Evolutionary conservation across 805 yeast species (phyloP).

Genomic region (Saitoella complicata): DNA sequence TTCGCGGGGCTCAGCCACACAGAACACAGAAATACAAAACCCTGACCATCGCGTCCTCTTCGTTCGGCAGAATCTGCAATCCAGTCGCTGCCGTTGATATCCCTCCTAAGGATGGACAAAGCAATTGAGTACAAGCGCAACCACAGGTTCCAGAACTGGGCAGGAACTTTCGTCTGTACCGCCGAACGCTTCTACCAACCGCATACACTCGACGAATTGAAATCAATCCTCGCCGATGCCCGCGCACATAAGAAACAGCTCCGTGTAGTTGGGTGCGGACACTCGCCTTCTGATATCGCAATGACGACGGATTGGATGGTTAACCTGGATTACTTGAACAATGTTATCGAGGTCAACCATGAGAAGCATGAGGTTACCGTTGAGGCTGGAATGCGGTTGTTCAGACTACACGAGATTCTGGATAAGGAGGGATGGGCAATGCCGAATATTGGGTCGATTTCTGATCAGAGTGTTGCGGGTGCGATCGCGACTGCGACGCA

Average conservation of each 20-base stretch:
- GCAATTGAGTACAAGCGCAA: not conserved
- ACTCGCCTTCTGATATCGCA: slow-evolving; percentile 83
- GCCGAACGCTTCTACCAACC: slow-evolving; percentile 80
- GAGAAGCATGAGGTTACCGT: slow-evolving; percentile 74
- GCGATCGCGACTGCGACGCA: slow-evolving; percentile 93
- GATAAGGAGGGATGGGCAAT: slow-evolving; percentile 54
- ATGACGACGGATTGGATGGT: slow-evolving; percentile 80
- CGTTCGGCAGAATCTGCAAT: too few relatives aligned
- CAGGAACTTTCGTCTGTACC: slow-evolving; percentile 63
- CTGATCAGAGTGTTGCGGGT: slow-evolving; percentile 92
- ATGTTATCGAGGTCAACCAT: slow-evolving; percentile 33
- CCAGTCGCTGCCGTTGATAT: too few relatives aligned
- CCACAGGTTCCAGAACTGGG: slow-evolving; percentile 19
- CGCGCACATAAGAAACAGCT: slow-evolving; percentile 31
- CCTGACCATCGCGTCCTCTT: too few relatives aligned
- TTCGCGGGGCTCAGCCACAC: too few relatives aligned
- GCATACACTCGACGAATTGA: slow-evolving; percentile 45
- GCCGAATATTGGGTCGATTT: slow-evolving; percentile 84
- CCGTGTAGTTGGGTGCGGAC: slow-evolving; percentile 76
- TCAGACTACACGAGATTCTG: slow-evolving; percentile 52
- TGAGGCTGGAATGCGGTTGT: slow-evolving; percentile 81
- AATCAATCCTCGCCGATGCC: slow-evolving; percentile 51
- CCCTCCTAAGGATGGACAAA: too few relatives aligned
- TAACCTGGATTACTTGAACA: slow-evolving; percentile 59
- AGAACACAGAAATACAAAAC: too few relatives aligned